Base-by-base conservation (phyloP, 192 early-diverging fungal species). In the Umbelopsis sp. region DNA sequence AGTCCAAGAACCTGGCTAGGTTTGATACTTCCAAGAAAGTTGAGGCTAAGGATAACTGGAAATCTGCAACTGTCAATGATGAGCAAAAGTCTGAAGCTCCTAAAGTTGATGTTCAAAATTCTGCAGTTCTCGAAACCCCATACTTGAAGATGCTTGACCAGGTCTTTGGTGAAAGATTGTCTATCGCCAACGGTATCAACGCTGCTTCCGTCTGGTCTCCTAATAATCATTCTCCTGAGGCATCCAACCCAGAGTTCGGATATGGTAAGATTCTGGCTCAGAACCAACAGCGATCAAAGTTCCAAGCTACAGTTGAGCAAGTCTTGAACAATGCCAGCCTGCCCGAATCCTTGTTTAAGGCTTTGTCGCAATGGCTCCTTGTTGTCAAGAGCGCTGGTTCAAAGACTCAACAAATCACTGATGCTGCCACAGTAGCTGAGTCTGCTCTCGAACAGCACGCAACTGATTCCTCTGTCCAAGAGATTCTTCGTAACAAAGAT, bases 221-320 rank as follows among this genome's bases (percentile, higher is more conserved):
- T 47, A 53, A 76, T 71, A 86, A 85, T 64, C 71, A 78, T n/a
- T 66, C 77, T 55, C 80, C 81, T n/a, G 49, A 73, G 23, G 74
- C 71, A 13, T 81, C 88, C n/a, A 91, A 82, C 66, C 92, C 93
- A 53, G 94, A 97, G 82, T 95, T 90, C 81, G 95, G 93, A 33
- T 94, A 93, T 73, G 95, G 95, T 49, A 82, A 86, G 53, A 82
- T 93, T 37, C 71, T 94, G 6, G 84, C 87, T 25, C 85, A 86
- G 68, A 79, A 89, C 64, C 90, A 88, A 75, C 77, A 84, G 67
- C 93, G 94, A 67, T 73, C 81, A 23, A 87, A 85, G 37, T 86
- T 94, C 51, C 85, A 79, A 18, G 82, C 87, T 41, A 79, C 76
- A 0, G 91, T 95, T 25, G 81, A 86, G 3, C 77, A 93, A 37